phyloP scores from a whole-genome alignment of 2,329 filamentous ascomycete genomes.

The Davidsoniella neocaledoniae region DNA sequence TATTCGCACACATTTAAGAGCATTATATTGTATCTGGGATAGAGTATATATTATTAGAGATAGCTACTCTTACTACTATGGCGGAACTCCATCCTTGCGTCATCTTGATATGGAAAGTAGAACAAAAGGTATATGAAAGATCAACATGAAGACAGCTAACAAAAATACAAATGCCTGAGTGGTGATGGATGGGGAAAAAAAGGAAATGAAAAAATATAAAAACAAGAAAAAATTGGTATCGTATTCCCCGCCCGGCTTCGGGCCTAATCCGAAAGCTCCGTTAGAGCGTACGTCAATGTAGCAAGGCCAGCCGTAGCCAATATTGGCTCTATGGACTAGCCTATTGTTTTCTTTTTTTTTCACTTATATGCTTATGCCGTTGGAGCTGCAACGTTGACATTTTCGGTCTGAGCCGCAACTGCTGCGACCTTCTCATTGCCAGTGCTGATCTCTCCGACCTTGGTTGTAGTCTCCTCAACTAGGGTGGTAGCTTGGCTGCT shows the following conservation, averaged over 20 bases:
- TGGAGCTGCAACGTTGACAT: background rate
- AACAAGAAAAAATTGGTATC: constrained; percentile 9
- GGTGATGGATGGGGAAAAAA: background rate
- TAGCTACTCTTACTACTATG: too few relatives aligned
- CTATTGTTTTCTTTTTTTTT: too few relatives aligned
- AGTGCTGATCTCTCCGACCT: constrained; percentile 11
- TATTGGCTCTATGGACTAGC: too few relatives aligned
- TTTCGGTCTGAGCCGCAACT: constrained; percentile 2
- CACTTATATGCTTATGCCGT: background rate
- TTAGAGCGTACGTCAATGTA: background rate
- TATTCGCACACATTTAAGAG: too few relatives aligned
- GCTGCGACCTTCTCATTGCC: constrained; percentile 16
- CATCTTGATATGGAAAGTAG: too few relatives aligned
- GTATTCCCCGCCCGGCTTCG: background rate
- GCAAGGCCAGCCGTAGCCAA: too few relatives aligned
- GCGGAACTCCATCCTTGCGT: too few relatives aligned
- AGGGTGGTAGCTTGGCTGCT: constrained; percentile 4
- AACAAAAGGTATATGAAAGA: too few relatives aligned
- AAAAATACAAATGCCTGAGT: too few relatives aligned
- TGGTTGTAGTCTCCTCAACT: constrained; percentile 1
- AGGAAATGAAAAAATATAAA: background rate
- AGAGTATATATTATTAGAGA: too few relatives aligned
- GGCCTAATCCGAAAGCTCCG: background rate
- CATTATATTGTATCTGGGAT: too few relatives aligned
- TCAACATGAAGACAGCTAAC: too few relatives aligned